Evolutionary conservation across 345 rosid genomes (phyloP), one percentile per base, ranked within the genome.

Genomic region (Alliaria petiolata): DNA sequence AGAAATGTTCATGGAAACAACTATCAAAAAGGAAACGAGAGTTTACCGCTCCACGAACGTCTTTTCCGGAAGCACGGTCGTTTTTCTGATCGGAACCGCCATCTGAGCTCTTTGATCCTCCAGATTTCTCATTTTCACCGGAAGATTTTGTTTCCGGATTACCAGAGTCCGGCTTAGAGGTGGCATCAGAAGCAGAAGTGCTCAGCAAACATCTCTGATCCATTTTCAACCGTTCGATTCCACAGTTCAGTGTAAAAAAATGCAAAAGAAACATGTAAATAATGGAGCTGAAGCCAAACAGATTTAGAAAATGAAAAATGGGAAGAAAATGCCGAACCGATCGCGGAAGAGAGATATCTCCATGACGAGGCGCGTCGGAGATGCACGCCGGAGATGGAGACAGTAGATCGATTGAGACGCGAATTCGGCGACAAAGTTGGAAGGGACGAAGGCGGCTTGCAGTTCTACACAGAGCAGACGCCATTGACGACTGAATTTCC

Each of bases 11-110:
- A 50, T n/a, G 19, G 26, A 61, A 20, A 12, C 19, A 47, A 8
- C 17, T 40, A 42, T 43, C 34, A 42, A 59, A 52, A 4, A 13
- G 16, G n/a, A 42, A 35, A 10, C 12, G 26, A n/a, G 34, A 7
- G 16, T 5, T 67, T 83, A 95, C 99, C 98, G 93, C 99, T 62
- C 99, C 93, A 39, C 98, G 99, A 22, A 87, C 80, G 71, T 93
- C 60, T 83, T 85, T 95, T 43, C 99, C 88, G 6, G 85, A 70
- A 33, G 46, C 57, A 44, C 85, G 84, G 7, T 78, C 61, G 38
- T 68, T 76, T 64, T 84, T 76, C 69, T 82, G 80, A 15, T 80
- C 62, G 8, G 96, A 91, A 62, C 77, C 87, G 33, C 86, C 80
- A 16, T 42, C 72, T 26, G 67, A 70, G 43, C 58, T 28, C 55